A percentile compares a stretch with the other conserved stretches of the same genome.
phyloP scores from a whole-genome alignment of 2,329 filamentous ascomycete species.

The Malbranchea cinnamomea region DNA sequence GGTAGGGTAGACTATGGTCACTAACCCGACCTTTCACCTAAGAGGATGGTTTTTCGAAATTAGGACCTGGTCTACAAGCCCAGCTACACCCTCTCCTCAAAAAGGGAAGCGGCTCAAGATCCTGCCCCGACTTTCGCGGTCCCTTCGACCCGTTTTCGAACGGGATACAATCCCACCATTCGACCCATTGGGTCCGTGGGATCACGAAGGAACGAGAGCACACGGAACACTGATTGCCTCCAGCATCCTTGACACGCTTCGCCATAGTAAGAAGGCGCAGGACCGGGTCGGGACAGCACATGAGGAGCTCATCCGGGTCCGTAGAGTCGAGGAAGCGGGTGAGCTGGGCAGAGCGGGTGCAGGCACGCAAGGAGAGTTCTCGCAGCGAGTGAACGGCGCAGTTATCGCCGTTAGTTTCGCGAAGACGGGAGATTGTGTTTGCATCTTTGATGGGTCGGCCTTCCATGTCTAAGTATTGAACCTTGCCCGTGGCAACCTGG shows the following conservation, averaged over 20 bases:
- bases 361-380: slow-evolving; percentile 26
- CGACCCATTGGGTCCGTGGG: slow-evolving; percentile 29
- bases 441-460: slow-evolving; percentile 13
- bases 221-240: slow-evolving; percentile 25
- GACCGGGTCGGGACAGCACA: slow-evolving; percentile 8
- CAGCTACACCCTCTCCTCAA: slow-evolving; percentile 26
- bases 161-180: slow-evolving; percentile 29
- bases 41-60: neutral
- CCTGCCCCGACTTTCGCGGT: slow-evolving; percentile 17
- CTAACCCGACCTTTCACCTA: neutral
- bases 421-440: too few relatives aligned
- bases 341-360: slow-evolving; percentile 21
- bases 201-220: slow-evolving; percentile 27
- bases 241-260: slow-evolving; percentile 20
- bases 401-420: too few relatives aligned
- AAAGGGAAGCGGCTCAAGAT: slow-evolving; percentile 25
- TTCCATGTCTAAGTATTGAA: slow-evolving; percentile 21
- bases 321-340: slow-evolving; percentile 20
- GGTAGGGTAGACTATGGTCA: neutral
- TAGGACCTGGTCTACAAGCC: slow-evolving; percentile 14
- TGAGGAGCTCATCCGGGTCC: slow-evolving; percentile 6
- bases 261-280: slow-evolving; percentile 22
- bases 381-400: slow-evolving; percentile 29
- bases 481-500: slow-evolving; percentile 21
- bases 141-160: slow-evolving; percentile 24